A percentile compares a stretch with the other conserved stretches of the same genome.
phyloP scores from a whole-genome alignment of 352 stramenopile species.

The Phytophthora pistaciae region DNA sequence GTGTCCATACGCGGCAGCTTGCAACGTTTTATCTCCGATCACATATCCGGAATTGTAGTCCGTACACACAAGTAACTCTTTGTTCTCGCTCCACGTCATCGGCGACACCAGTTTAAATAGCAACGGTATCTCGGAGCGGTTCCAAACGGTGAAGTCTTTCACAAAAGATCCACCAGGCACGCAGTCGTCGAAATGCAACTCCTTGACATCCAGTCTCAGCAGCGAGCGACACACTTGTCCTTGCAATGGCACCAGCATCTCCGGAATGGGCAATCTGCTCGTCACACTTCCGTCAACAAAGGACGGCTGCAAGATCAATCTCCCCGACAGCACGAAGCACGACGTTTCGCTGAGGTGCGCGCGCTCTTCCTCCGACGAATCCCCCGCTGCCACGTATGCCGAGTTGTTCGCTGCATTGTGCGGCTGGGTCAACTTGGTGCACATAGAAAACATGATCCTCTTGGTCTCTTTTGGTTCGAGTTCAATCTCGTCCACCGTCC shows the following conservation, averaged over 20 bases:
- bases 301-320: conserved; percentile 64
- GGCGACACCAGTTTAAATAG: conserved; percentile 88
- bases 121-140: conserved; percentile 89
- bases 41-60: conserved; percentile 90
- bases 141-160: conserved; percentile 93
- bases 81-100: conserved; percentile 74
- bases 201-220: conserved; percentile 86
- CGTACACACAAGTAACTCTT: conserved; percentile 79
- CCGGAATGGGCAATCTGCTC: conserved; percentile 46
- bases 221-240: conserved; percentile 87
- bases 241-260: conserved; percentile 83
- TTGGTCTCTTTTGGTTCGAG: conserved; percentile 78
- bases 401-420: conserved; percentile 21
- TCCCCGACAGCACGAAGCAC: conserved; percentile 74
- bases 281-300: conserved; percentile 39
- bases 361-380: conserved; percentile 88
- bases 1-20: conserved; percentile 86
- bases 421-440: conserved; percentile 62
- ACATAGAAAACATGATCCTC: conserved; percentile 79
- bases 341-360: conserved; percentile 87
- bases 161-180: conserved; percentile 88
- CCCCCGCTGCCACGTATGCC: conserved; percentile 40
- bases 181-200: conserved; percentile 91
- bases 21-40: conserved; percentile 83
- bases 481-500: conserved; percentile 62